These are phyloP conservation scores for Tephrocybe sp. DNA, from an alignment of 768 basidiomycete species.

Conservation along the genomic window DNA sequence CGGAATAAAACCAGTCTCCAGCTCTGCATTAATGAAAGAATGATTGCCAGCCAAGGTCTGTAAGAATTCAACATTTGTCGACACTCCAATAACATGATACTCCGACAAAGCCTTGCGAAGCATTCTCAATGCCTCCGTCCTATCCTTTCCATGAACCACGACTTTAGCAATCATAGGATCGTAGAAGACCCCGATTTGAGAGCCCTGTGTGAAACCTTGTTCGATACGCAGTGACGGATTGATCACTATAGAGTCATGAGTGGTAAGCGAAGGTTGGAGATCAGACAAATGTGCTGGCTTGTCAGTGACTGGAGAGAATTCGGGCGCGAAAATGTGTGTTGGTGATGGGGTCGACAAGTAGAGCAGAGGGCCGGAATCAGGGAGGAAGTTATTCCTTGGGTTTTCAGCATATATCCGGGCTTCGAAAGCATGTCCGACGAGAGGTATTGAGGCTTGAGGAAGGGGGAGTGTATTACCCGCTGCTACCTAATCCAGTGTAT, in stretches of 20 bases:
- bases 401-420: constrained; percentile 96
- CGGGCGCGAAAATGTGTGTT: constrained; percentile 65
- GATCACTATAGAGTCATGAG: constrained; percentile 31
- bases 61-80: constrained; percentile 90
- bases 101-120: constrained; percentile 80
- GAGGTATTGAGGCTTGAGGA: constrained; percentile 71
- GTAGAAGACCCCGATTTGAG: constrained; percentile 84
- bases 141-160: constrained; percentile 82
- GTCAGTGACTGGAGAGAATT: constrained; percentile 25
- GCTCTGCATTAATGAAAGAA: constrained; percentile 72
- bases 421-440: constrained; percentile 92
- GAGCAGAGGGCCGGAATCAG: constrained; percentile 81
- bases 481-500: constrained; percentile 56
- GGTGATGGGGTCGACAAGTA: constrained; percentile 80
- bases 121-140: constrained; percentile 79
- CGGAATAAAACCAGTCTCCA: constrained; percentile 91
- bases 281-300: constrained; percentile 24
- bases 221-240: constrained; percentile 77
- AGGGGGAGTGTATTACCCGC: constrained; percentile 85
- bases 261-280: constrained; percentile 29
- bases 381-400: constrained; percentile 89
- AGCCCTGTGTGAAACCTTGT: constrained; percentile 80
- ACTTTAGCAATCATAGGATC: constrained; percentile 93
- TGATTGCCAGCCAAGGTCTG: constrained; percentile 71
- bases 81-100: constrained; percentile 87